Conservation (phyloP, 1,139 yeast genomes). For the Kurtzmaniella quercitrusa region DNA sequence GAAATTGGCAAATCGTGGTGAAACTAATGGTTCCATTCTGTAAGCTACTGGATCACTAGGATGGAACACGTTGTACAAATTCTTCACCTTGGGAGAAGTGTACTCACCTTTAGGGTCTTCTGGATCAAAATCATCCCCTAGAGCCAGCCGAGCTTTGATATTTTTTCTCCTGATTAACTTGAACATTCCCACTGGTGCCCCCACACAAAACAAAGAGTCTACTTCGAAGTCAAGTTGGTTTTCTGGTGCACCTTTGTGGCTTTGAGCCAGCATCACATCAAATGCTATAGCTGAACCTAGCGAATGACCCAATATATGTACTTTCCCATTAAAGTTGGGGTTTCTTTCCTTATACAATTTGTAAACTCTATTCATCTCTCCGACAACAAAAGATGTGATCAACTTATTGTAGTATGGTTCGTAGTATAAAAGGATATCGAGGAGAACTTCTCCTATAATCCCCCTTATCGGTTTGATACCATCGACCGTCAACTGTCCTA, state of each 20-base stretch:
- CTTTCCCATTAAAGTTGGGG: constrained; percentile 74
- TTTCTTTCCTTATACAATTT: constrained; percentile 54
- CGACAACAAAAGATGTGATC: constrained; percentile 62
- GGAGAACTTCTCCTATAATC: constrained; percentile 77
- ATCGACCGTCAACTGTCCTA: constrained; percentile 73
- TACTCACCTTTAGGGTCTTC: constrained; percentile 9
- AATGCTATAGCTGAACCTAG: constrained; percentile 83
- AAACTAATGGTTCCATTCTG: constrained; percentile 76
- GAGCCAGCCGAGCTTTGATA: constrained; percentile 35
- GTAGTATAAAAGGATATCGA: constrained; percentile 81
- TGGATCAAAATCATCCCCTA: constrained; percentile 18
- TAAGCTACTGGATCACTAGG: constrained; percentile 89
- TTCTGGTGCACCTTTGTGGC: constrained; percentile 17
- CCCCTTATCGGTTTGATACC: constrained; percentile 76
- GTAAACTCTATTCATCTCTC: constrained; percentile 69
- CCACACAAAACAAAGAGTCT: constrained; percentile 72
- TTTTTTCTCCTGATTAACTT: constrained; percentile 61
- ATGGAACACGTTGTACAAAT: constrained; percentile 75
- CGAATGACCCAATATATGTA: constrained; percentile 86
- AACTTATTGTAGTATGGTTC: constrained; percentile 67
- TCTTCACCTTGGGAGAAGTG: constrained; percentile 49
- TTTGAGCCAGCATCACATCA: constrained; percentile 67
- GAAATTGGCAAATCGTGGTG: constrained; percentile 47
- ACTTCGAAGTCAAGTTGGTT: constrained; percentile 47
- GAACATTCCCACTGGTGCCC: constrained; percentile 89